Conservation (phyloP, 495 filamentous ascomycete species). For the Penicillium desertorum region DNA sequence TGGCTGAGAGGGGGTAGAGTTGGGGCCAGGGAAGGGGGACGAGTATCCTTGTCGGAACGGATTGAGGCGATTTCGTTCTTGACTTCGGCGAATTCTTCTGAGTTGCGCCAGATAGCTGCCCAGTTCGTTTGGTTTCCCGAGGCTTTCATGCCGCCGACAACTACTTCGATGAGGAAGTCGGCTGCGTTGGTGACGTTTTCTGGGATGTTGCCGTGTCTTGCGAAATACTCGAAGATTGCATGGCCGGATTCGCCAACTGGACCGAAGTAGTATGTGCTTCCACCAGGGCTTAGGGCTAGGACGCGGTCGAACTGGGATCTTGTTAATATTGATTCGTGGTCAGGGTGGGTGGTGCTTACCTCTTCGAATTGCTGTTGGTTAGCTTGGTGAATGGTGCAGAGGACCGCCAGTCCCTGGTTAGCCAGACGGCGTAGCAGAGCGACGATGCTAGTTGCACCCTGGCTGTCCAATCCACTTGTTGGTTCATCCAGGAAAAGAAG, state of each 20-base stretch:
- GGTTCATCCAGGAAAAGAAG: constrained; percentile 74
- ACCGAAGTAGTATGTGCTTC: constrained; percentile 67
- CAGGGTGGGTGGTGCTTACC: constrained; percentile 32
- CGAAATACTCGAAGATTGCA: constrained; percentile 55
- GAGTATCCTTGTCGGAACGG: constrained; percentile 44
- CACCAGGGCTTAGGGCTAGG: constrained; percentile 63
- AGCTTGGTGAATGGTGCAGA: constrained; percentile 66
- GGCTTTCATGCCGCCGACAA: constrained; percentile 69
- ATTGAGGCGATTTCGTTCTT: constrained; percentile 66
- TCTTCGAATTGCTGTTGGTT: constrained; percentile 85
- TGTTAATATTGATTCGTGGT: constrained; percentile 59
- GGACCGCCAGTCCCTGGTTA: constrained; percentile 62
- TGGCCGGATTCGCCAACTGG: constrained; percentile 58
- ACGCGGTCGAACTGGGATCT: constrained; percentile 65
- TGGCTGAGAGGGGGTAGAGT: constrained; percentile 64
- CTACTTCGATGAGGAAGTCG: constrained; percentile 86
- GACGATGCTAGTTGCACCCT: constrained; percentile 72
- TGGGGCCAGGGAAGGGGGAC: constrained; percentile 50
- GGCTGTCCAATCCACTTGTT: constrained; percentile 71
- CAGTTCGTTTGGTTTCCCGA: constrained; percentile 67
- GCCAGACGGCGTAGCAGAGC: constrained; percentile 68
- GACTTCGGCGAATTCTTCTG: constrained; percentile 63
- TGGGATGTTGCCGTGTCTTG: constrained; percentile 37
- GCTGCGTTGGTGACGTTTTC: constrained; percentile 65
- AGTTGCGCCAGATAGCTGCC: constrained; percentile 75